Conservation (phyloP, 805 yeast genomes). For the Osmozyma mogii region DNA sequence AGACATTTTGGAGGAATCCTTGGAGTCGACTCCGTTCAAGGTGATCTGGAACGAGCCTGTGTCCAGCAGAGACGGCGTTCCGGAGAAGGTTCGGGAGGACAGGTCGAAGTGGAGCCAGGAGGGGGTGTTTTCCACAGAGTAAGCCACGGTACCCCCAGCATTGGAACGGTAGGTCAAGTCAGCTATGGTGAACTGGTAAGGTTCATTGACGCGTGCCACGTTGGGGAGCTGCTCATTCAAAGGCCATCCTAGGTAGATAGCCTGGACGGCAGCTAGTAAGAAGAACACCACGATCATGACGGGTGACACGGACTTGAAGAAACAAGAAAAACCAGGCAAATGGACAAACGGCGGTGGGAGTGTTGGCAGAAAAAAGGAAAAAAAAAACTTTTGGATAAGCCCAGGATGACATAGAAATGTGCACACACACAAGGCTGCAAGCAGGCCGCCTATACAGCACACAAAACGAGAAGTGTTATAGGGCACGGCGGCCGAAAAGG, state of each 20-base stretch:
- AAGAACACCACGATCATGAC: constrained; percentile 6
- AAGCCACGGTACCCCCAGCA: constrained; percentile 38
- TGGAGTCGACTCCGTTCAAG: constrained; percentile 60
- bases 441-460: too few species aligned
- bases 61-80: constrained; percentile 49
- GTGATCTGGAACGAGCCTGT: constrained; percentile 32
- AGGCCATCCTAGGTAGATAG: constrained; percentile 65
- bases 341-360: too few species aligned
- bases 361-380: too few species aligned
- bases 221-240: constrained; percentile 78
- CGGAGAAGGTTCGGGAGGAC: constrained; percentile 51
- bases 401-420: too few species aligned
- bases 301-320: not conserved
- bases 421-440: too few species aligned
- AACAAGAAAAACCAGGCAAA: not conserved
- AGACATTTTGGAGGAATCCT: constrained; percentile 38
- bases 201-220: constrained; percentile 64
- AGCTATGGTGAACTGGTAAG: constrained; percentile 60
- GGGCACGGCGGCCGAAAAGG: too few species aligned
- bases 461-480: too few species aligned
- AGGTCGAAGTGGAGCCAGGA: constrained; percentile 73
- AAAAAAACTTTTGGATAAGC: too few species aligned
- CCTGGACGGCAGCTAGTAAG: constrained; percentile 20
- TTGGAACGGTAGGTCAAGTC: constrained; percentile 52
- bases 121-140: constrained; percentile 57